Conservation (phyloP, 1,284 basidiomycete species). For the Porphyrellus sp. region DNA sequence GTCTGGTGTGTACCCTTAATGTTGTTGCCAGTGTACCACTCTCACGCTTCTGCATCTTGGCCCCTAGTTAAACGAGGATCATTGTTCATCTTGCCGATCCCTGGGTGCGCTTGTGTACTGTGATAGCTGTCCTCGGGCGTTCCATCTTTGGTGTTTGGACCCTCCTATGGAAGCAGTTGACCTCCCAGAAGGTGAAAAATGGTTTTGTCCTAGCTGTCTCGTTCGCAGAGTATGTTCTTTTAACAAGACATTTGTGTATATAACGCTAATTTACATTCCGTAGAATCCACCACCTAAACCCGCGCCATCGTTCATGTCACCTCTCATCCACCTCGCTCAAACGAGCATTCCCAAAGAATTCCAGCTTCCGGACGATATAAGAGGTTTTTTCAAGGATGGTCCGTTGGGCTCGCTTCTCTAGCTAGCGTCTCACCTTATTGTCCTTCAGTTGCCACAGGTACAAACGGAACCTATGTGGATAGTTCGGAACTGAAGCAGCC, state of each 20-base stretch:
- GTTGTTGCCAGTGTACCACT: constrained; percentile 8
- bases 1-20: constrained; percentile 39
- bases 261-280: constrained; percentile 17
- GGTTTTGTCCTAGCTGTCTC: constrained; percentile 87
- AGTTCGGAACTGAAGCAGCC: constrained; percentile 73
- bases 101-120: constrained; percentile 86
- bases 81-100: constrained; percentile 88
- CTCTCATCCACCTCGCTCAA: constrained; percentile 67
- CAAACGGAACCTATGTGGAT: constrained; percentile 76
- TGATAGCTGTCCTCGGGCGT: constrained; percentile 94
- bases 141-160: constrained; percentile 95
- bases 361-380: constrained; percentile 86
- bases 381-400: constrained; percentile 86
- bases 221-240: constrained; percentile 58
- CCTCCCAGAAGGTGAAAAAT: constrained; percentile 80
- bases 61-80: constrained; percentile 83
- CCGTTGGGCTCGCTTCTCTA: constrained; percentile 29
- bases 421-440: constrained; percentile 15
- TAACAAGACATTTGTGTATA: constrained; percentile 9
- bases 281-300: constrained; percentile 65
- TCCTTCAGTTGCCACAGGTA: constrained; percentile 63
- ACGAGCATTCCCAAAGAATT: constrained; percentile 75
- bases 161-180: constrained; percentile 90
- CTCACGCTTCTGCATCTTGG: constrained; percentile 21
- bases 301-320: constrained; percentile 58